These are phyloP conservation scores for Pythium myriotylum DNA, from an alignment of 352 stramenopile genomes.

Conservation along the genomic window DNA sequence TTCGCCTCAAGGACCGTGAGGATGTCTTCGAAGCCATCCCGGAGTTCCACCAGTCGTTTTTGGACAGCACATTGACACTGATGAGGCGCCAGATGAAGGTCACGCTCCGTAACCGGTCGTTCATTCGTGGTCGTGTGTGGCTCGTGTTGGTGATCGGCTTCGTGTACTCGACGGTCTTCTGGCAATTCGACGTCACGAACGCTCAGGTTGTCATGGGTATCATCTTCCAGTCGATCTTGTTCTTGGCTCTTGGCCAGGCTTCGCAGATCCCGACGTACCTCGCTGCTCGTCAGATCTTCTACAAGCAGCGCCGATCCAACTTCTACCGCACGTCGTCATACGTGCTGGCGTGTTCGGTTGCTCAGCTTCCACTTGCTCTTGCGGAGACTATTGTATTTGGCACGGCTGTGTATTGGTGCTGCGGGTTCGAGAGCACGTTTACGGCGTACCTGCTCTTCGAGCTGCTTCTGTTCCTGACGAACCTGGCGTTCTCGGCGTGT, in stretches of 20 bases:
- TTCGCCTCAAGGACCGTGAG: constrained; percentile 76
- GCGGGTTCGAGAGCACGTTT: constrained; percentile 40
- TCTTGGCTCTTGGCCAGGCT: constrained; percentile 32
- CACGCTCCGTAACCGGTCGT: constrained; percentile 36
- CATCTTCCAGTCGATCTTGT: constrained; percentile 4
- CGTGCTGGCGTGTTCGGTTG: constrained; percentile 44
- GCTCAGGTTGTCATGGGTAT: constrained; percentile 48
- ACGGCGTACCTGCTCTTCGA: constrained; percentile 56
- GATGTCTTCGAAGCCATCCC: neutral
- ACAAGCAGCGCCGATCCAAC: constrained; percentile 68
- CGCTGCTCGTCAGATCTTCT: constrained; percentile 45
- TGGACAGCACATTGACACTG: neutral
- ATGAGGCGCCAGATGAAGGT: constrained; percentile 48
- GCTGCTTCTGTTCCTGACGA: constrained; percentile 50
- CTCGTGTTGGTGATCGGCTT: constrained; percentile 33
- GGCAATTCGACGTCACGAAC: constrained; percentile 19
- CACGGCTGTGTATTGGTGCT: constrained; percentile 48
- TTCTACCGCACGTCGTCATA: constrained; percentile 71
- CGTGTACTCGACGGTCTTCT: constrained; percentile 27
- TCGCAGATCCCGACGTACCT: constrained; percentile 64
- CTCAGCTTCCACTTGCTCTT: constrained; percentile 41
- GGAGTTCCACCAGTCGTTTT: constrained; percentile 10
- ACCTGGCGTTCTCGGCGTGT: constrained; percentile 27
- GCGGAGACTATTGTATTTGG: constrained; percentile 45
- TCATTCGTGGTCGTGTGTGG: constrained; percentile 24